phyloP scores from a whole-genome alignment of 495 filamentous ascomycete genomes.

The Neurospora sp. region DNA sequence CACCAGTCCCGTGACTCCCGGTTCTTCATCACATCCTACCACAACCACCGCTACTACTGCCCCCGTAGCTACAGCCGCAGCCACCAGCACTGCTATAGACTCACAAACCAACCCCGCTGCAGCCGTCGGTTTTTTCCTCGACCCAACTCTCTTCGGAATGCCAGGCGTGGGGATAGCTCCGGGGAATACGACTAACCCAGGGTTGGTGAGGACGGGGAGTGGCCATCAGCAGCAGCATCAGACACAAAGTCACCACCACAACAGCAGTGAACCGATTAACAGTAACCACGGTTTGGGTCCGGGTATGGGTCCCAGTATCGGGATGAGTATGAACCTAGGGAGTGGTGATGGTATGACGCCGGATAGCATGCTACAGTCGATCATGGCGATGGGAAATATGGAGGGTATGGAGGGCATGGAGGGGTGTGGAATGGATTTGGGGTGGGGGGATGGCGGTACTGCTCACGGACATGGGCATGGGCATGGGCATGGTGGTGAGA shows the following conservation, averaged over 20 bases:
- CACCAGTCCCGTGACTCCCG: neutral
- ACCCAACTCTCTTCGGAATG: neutral
- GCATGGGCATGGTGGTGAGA: neutral
- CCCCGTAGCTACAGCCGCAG: neutral
- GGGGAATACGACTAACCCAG: neutral
- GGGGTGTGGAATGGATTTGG: neutral
- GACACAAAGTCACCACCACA: neutral
- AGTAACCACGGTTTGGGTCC: neutral
- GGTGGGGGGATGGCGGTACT: neutral
- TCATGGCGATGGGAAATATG: constrained; percentile 37
- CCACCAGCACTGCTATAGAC: neutral
- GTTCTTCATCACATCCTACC: neutral
- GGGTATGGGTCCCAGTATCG: neutral
- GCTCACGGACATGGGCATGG: neutral
- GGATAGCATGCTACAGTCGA: constrained; percentile 38
- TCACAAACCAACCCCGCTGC: neutral
- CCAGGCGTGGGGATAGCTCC: neutral
- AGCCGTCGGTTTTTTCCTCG: neutral
- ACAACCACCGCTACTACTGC: neutral
- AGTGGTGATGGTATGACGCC: constrained; percentile 33
- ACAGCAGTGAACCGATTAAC: neutral
- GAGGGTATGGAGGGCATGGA: constrained; percentile 27
- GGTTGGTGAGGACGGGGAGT: neutral
- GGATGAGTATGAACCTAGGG: constrained; percentile 20
- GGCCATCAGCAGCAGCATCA: neutral